Base-by-base conservation (phyloP, 176 grass and related monocot genomes). In the Bonia amplexicaulis region DNA sequence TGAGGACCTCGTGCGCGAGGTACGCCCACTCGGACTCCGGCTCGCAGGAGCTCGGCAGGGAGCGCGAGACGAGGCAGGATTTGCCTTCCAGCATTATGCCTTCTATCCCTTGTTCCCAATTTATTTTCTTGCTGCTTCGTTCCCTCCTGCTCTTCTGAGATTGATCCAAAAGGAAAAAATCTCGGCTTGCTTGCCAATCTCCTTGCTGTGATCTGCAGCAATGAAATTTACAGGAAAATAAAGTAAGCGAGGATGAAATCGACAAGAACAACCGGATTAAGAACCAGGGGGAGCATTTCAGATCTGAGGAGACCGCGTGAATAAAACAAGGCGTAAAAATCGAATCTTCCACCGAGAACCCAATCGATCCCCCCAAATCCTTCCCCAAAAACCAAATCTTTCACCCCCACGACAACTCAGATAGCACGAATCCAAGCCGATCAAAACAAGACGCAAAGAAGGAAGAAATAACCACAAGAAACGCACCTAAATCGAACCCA, bases 21-120 rank as follows among this genome's bases (percentile, higher is more conserved):
- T 77, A 90, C 35, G 29, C 77, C 91, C 91, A 91, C 63, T 97
- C 82, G 74, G 86, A 33, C 66, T 97, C 87, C 72, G 70, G 73
- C 14, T 91, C 82, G 84, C 85, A 90, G 89, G 84, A 90, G 89
- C 44, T 78, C 74, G 85, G 90, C 71, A 87, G 81, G 71, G 87
- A 85, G 84, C 88, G 91, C 15, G 86, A 84, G 57, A 86, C 70
- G 77, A 87, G 87, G 87, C 73, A 90, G 66, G 87, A 77, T 37
- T 97, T 88, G 74, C 85, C 92, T 55, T 97, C 95, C 80, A 97
- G 89, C 95, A 97, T 93, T 74, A 85, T 89, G 86, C 17, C 57
- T 42, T 51, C 77, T 20, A 31, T 29, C 23, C 73, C 83, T 63
- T 22, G 69, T 54, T 74, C 66, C 25, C 33, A 54, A 73, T 42